Conservation (phyloP, 2,329 filamentous ascomycete species). For the Aspergillus felis region DNA sequence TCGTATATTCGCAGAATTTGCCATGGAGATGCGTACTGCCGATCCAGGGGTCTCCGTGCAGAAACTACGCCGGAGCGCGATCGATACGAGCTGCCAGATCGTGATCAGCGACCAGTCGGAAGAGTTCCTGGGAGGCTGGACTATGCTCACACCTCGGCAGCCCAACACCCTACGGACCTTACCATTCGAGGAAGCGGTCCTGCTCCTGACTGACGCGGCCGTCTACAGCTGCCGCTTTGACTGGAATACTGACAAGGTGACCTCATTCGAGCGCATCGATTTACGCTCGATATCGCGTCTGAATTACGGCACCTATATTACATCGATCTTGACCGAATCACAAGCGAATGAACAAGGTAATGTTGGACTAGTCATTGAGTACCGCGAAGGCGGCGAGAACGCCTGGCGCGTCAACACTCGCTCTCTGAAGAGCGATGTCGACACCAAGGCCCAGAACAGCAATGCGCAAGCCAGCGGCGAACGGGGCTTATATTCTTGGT, state of each 20-base stretch:
- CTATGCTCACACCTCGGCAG: slow-evolving; percentile 69
- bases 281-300: slow-evolving; percentile 70
- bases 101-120: slow-evolving; percentile 80
- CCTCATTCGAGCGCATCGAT: slow-evolving; percentile 82
- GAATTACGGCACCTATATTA: slow-evolving; percentile 82
- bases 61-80: slow-evolving; percentile 80
- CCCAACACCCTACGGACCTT: slow-evolving; percentile 66
- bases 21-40: slow-evolving; percentile 85
- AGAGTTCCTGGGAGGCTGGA: slow-evolving; percentile 86
- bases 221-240: slow-evolving; percentile 89
- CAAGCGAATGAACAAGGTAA: slow-evolving; percentile 77
- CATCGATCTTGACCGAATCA: slow-evolving; percentile 72
- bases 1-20: slow-evolving; percentile 88
- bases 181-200: slow-evolving; percentile 82
- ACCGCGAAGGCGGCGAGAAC: slow-evolving; percentile 67
- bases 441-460: slow-evolving; percentile 35
- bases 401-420: slow-evolving; percentile 79
- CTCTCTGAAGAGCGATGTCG: slow-evolving; percentile 60
- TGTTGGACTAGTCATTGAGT: slow-evolving; percentile 76
- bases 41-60: slow-evolving; percentile 86
- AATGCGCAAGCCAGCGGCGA: slow-evolving; percentile 27
- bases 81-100: slow-evolving; percentile 82
- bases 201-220: slow-evolving; percentile 79
- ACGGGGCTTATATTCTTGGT: slow-evolving; percentile 42
- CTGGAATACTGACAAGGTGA: slow-evolving; percentile 92